A percentile compares a stretch with the other conserved stretches of the same genome.
Evolutionary conservation across 306 rosid species (phyloP).

Genomic region (Fagus sylvatica): DNA sequence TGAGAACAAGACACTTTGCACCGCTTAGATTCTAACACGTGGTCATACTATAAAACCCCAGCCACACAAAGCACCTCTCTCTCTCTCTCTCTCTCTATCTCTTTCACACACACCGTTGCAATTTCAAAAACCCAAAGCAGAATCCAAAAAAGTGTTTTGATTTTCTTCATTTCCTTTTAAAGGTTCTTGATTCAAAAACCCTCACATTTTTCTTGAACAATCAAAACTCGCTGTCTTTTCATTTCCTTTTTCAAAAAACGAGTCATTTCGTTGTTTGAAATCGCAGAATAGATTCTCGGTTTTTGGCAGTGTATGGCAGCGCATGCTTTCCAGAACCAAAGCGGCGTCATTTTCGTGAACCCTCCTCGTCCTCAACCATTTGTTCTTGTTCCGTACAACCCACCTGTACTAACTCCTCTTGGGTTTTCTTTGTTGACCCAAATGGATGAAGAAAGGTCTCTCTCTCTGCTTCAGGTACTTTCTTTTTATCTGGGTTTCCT

Average conservation of each 20-base stretch:
- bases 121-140: too few relatives aligned
- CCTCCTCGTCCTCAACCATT: background rate
- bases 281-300: background rate
- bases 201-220: too few relatives aligned
- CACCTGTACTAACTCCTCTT: background rate
- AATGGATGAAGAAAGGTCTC: constrained; percentile 37
- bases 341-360: constrained; percentile 27
- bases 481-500: background rate
- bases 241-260: too few relatives aligned
- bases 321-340: constrained; percentile 8
- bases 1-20: background rate
- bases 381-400: constrained; percentile 17
- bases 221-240: too few relatives aligned
- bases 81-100: background rate
- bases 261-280: background rate
- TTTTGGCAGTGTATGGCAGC: constrained; percentile 31
- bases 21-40: background rate
- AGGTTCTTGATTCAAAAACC: too few relatives aligned
- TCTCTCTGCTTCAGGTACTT: constrained; percentile 39
- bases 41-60: background rate
- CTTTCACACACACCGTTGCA: background rate
- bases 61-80: background rate
- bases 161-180: too few relatives aligned
- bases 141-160: too few relatives aligned
- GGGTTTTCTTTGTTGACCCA: background rate